Evolutionary conservation across 2,329 filamentous ascomycete species (phyloP), one percentile per base, ranked within the genome.

Genomic region (Cladophialophora yegresii): DNA sequence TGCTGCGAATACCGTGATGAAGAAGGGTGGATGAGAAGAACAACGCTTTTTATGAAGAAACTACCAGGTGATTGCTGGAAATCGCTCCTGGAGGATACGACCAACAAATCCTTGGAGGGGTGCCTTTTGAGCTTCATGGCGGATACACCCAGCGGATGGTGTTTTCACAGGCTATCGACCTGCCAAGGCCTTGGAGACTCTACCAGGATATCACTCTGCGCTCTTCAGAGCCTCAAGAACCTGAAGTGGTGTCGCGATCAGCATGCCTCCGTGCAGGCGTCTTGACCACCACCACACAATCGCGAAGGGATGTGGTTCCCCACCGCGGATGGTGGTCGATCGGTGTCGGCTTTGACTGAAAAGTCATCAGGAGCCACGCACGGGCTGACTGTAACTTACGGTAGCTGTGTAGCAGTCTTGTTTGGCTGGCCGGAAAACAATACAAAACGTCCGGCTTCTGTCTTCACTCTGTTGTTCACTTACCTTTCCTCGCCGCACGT

Each of bases 11-110:
- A 61, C 64, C n/a, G 61, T 51, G 26, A 61, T 63, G 51, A 68
- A 68, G 53, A 68, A 68, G 50, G 66, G 66, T 43, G 66, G 66
- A 49, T 68, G 57, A 64, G 20, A 10, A 10, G 22, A 26, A 26
- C 8, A 13, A 3, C n/a, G 23, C 20, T 1, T 20, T 20, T 50
- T 26, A 26, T 12, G 20, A 28, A 28, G 23, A 50, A 28, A 50
- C 13, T 2, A 28, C 7, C 9, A 26, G 47, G 20, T 28, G 47
- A 20, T 20, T 50, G 47, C 47, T 50, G 22, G 20, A 26, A 28
- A 20, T 20, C 9, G 23, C 23, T 22, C 20, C 47, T 22, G 47
- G 47, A 50, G 20, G 1, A 50, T 50, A 26, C 5, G 47, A 10
- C 2, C n/a, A 2, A 7, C 8, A 7, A 22, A 20, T 10, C 47